Percentiles rank a stretch among this genome's conserved stretches.
phyloP scores from a whole-genome alignment of 169 alveolate species.

The Babesia gibsoni region DNA sequence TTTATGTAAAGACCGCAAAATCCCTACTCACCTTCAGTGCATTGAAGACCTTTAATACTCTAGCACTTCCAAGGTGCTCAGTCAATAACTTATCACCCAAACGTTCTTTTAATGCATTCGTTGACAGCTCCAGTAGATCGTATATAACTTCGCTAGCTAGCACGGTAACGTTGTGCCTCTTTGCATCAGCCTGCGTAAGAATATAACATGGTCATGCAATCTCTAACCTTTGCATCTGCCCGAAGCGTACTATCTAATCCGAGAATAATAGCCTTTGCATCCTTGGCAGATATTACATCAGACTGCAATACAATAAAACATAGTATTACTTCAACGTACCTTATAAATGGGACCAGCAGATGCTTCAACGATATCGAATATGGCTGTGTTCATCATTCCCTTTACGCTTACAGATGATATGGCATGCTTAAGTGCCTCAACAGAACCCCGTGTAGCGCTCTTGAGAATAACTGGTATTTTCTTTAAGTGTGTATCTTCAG shows the following conservation, averaged over 20 bases:
- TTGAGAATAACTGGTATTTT: conserved; percentile 30
- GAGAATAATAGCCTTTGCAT: conserved; percentile 8
- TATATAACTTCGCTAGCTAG: conserved; percentile 35
- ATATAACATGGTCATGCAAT: not conserved
- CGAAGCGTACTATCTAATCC: conserved; percentile 10
- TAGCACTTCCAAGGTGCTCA: conserved; percentile 35
- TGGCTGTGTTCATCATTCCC: conserved; percentile 11
- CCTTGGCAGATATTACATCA: conserved; percentile 10
- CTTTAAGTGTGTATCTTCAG: not conserved
- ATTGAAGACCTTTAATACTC: conserved; percentile 43
- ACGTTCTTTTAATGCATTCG: not conserved
- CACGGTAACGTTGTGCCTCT: conserved; percentile 30
- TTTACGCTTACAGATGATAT: conserved; percentile 1
- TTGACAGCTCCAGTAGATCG: conserved; percentile 31
- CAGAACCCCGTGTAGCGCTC: conserved; percentile 26
- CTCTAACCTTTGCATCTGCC: conserved; percentile 13
- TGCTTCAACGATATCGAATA: conserved; percentile 8
- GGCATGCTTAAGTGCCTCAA: conserved; percentile 22
- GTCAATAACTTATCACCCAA: conserved; percentile 34
- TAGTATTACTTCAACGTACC: not conserved
- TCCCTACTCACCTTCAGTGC: conserved; percentile 31
- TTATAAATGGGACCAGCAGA: conserved; percentile 28
- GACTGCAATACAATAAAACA: not conserved
- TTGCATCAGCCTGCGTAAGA: conserved; percentile 9
- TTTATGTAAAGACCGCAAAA: not conserved